These are phyloP conservation scores for Calonectria fujianensis DNA, from an alignment of 2,329 filamentous ascomycete genomes.

Conservation along the genomic window DNA sequence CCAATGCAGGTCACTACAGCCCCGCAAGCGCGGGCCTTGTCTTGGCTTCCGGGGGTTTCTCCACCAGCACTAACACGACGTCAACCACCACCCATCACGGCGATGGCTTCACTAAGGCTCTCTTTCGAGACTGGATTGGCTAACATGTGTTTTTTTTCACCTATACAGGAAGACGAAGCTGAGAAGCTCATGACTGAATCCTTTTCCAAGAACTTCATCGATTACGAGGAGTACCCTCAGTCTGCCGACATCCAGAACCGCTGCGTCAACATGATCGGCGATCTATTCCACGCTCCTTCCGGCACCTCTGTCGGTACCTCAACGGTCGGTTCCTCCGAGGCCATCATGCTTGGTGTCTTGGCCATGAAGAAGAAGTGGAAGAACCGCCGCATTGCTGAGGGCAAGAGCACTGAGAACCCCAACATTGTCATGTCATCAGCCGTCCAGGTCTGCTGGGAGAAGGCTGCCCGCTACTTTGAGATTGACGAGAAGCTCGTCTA, in stretches of 20 bases:
- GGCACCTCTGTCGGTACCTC: constrained; percentile 88
- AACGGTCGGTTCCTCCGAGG: constrained; percentile 92
- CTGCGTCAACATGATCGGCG: constrained; percentile 92
- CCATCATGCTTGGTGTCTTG: constrained; percentile 87
- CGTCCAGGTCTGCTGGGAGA: constrained; percentile 98
- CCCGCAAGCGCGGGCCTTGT: constrained; percentile 34
- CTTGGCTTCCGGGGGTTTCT: constrained; percentile 36
- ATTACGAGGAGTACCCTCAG: constrained; percentile 90
- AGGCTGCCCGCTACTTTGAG: constrained; percentile 92
- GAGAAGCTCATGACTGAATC: constrained; percentile 96
- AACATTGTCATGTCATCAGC: constrained; percentile 98
- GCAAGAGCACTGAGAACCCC: constrained; percentile 86
- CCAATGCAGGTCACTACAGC: constrained; percentile 28
- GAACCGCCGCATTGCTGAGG: constrained; percentile 87
- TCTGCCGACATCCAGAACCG: constrained; percentile 92
- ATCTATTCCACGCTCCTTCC: constrained; percentile 88
- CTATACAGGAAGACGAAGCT: constrained; percentile 86
- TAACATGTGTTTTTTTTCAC: constrained; percentile 38
- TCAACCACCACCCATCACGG: not conserved
- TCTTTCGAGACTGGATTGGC: constrained; percentile 17
- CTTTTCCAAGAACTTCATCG: constrained; percentile 96
- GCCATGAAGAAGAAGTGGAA: constrained; percentile 98
- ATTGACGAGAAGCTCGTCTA: constrained; percentile 90
- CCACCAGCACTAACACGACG: constrained; percentile 19
- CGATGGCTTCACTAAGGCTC: not conserved